Base-by-base conservation (phyloP, 169 alveolate species). In the Eimeria sp. region DNA sequence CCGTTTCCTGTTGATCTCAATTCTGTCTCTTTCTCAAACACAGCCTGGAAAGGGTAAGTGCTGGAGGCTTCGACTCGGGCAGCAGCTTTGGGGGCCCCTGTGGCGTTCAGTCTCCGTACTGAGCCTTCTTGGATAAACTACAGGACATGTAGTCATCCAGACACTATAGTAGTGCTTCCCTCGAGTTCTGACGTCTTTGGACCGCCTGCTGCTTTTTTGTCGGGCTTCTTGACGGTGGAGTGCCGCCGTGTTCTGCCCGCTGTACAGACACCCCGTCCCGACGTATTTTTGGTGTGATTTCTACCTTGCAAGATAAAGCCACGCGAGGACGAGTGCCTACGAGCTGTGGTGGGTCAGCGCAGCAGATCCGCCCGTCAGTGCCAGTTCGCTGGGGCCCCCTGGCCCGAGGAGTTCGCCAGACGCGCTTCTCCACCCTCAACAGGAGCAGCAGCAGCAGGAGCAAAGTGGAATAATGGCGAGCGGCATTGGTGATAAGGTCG, bases 401-500 rank as follows among this genome's bases (percentile, higher is more conserved):
- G 40, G 76, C 76, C 43, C 45, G 40, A 65, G 76, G 45, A 65
- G 76, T 65, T 25, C 4, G 80, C 5, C 75, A n/a, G 43, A 34
- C 80, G 51, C 14, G 22, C 80, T 70, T 16, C 43, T 49, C 43
- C 49, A 43, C 3, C 65, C 43, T 45, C 45, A 76, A 18, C 87
- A 76, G 40, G 18, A 76, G 57, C 65, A 76, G 65, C 40, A 76
- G 87, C 61, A 76, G 34, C 92, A 84, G 43, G 40, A 58, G 57
- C n/a, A 34, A 47, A 34, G 5, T 25, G 51, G 80, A 80, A 86
- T 47, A 54, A 86, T 86, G 92, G 92, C 92, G 92, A 86, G 92
- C 92, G 92, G 92, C 78, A 61, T 61, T 30, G 92, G 92, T 16
- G 92, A 61, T 54, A 86, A 86, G 47, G 92, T 57, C 63, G 92